phyloP scores from a whole-genome alignment of 1,284 basidiomycete genomes.

The Rhodotorula sp. region DNA sequence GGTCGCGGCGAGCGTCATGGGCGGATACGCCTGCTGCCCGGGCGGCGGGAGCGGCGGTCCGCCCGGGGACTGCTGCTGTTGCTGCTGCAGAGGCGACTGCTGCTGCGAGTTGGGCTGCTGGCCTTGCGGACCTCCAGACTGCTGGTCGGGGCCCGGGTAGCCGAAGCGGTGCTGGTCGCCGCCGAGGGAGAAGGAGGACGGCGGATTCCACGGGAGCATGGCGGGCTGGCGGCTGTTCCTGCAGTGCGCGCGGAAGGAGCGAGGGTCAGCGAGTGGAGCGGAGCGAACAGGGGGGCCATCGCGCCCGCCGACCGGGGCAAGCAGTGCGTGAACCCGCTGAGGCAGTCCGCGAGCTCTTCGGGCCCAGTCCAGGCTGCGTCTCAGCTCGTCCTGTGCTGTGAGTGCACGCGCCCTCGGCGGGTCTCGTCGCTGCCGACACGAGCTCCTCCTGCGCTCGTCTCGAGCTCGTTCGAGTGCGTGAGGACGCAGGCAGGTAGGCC shows the following conservation, averaged over 20 bases:
- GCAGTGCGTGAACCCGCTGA: too few relatives aligned
- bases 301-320: too few relatives aligned
- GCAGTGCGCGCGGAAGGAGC: not conserved
- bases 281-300: too few relatives aligned
- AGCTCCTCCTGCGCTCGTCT: too few relatives aligned
- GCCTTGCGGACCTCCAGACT: not conserved
- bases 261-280: not conserved
- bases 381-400: too few relatives aligned
- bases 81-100: conserved; percentile 32
- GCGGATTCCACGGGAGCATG: conserved; percentile 38
- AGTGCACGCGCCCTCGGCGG: too few relatives aligned
- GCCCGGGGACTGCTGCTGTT: conserved; percentile 28
- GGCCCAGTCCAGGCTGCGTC: too few relatives aligned
- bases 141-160: not conserved
- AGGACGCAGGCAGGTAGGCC: too few relatives aligned
- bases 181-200: conserved; percentile 25
- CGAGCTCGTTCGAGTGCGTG: too few relatives aligned
- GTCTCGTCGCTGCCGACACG: too few relatives aligned
- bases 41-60: not conserved
- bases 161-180: not conserved
- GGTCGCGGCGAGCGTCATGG: conserved; percentile 85
- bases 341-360: too few relatives aligned
- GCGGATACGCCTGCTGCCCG: conserved; percentile 51
- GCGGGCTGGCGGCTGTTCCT: not conserved
- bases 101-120: conserved; percentile 11